These are phyloP conservation scores for Physcomitrium patens DNA, from an alignment of 225 moss, liverwort and hornwort genomes.

Conservation along the genomic window DNA sequence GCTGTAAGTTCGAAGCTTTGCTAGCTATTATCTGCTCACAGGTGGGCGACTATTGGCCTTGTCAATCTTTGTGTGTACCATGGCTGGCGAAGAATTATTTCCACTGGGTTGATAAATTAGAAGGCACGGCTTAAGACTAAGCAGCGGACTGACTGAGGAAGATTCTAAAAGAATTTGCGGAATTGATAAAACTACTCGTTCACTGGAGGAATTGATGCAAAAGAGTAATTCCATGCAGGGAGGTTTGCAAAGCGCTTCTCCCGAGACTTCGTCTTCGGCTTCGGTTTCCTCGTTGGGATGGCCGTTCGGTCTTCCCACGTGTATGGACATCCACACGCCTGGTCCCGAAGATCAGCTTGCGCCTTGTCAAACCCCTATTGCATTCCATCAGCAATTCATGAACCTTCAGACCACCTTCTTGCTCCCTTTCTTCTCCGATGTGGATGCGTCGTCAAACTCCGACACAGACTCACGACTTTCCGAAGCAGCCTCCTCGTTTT, in stretches of 20 bases:
- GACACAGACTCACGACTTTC: constrained; percentile 46
- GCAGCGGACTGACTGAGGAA: constrained; percentile 1
- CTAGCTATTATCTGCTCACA: not conserved
- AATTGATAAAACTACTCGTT: not conserved
- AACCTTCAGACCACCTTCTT: constrained; percentile 46
- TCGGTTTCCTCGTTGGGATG: constrained; percentile 38
- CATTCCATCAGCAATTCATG: constrained; percentile 40
- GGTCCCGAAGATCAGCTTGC: constrained; percentile 1
- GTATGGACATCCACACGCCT: constrained; percentile 39
- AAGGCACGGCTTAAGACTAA: constrained; percentile 12
- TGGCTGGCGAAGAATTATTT: constrained; percentile 12
- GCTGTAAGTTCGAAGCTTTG: constrained; percentile 5
- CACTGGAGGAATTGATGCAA: constrained; percentile 24
- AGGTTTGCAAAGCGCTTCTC: not conserved
- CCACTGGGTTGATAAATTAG: constrained; percentile 2
- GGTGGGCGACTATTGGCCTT: not conserved
- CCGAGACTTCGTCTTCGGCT: constrained; percentile 12
- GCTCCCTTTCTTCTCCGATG: constrained; percentile 48
- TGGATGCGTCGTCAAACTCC: constrained; percentile 38
- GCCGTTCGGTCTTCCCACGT: constrained; percentile 50
- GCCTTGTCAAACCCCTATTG: constrained; percentile 28
- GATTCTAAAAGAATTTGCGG: not conserved
- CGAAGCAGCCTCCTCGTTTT: constrained; percentile 48
- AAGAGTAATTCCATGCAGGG: constrained; percentile 21
- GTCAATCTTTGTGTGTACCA: constrained; percentile 7